Base-by-base conservation (phyloP, 208 protist genomes). In the Porcisia deanei region DNA sequence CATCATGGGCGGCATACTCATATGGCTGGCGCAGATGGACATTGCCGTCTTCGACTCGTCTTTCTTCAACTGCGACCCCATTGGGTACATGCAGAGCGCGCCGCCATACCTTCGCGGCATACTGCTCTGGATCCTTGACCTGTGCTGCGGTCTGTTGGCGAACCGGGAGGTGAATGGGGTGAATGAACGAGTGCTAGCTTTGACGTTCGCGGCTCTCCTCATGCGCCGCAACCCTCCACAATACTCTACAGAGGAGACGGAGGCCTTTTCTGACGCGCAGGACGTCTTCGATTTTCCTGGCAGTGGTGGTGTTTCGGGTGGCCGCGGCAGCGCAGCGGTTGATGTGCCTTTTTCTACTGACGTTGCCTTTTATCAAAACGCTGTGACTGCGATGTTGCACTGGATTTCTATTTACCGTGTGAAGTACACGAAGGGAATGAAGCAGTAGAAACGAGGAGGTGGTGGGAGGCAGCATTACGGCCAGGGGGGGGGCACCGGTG, bases 201-300 rank as follows among this genome's bases (percentile, higher is more conserved):
- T 97, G 64, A 95, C 93, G 12, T 95, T 97, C 77, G 86, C 91
- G 4, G 84, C 79, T 45, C 70, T 97, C 41, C 84, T 97, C 41
- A 83, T 86, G 77, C 84, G 87, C 5, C 76, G 61, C 37, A 75
- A 75, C 63, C 25, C 49, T 45, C 67, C 69, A 39, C 54, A 67
- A 34, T 43, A 18, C 52, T 41, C 18, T 1, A 20, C 73, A 5
- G 76, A 75, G 43, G 76, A 82, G 55, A 63, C 71, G 22, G 65
- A 71, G 43, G 73, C 69, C 8, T 85, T 86, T 37, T 79, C 75
- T n/a, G 81, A 79, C 57, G 70, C 68, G 58, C 72, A 77, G 57
- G 67, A 72, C 22, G 54, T 63, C 14, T 82, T 71, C 30, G 64
- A 67, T 71, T 54, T 49, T 49, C 22, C 61, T 8, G 43, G 52